Evolutionary conservation across 1,139 yeast species (phyloP), one percentile per base, ranked within the genome.

Genomic region (Yarrowia galli): DNA sequence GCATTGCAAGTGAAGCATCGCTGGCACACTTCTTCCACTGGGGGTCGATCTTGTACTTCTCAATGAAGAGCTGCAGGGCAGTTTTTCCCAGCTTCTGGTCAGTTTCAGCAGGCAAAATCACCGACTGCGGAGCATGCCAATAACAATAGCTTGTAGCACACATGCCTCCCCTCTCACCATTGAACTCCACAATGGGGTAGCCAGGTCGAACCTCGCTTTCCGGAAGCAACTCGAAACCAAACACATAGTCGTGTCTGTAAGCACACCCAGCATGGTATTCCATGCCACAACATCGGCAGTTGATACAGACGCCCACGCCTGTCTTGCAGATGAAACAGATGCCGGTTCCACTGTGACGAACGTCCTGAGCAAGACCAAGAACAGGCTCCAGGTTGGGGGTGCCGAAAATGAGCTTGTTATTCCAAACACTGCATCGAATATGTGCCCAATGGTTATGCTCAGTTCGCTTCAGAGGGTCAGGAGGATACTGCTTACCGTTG

Each of bases 401-500:
- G 0, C 82, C 85, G 74, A 83, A 85, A 25, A 75, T 76, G 16
- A 83, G 75, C 25, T 76, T 79, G 0, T 81, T 77, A 16, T 77
- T 80, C 76, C 88, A 88, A 0, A 91, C 69, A 0, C 96, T 89
- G 78, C 99, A 93, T 6, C 86, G 72, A 8, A 89, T 80, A 79
- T 93, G 98, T 48, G 89, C 88, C 98, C 98, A 93, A 69, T 82
- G 82, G 1, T 91, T 90, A 42, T 84, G 86, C 18, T 76, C 73
- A 0, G 96, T 87, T n/a, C 92, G 84, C 73, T 90, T 91, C 72
- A 92, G 77, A 53, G 87, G 92, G 71, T 89, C 95, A 0, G 51
- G 74, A 70, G 1, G 60, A 69, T 32, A 69, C 67, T 25, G 68
- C 48, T 64, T 48, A 15, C 61, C 61, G 28, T 23, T 36, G 15